Evolutionary conservation across 108 stramenopile genomes (phyloP).

Genomic region (Nitzschia sp.): DNA sequence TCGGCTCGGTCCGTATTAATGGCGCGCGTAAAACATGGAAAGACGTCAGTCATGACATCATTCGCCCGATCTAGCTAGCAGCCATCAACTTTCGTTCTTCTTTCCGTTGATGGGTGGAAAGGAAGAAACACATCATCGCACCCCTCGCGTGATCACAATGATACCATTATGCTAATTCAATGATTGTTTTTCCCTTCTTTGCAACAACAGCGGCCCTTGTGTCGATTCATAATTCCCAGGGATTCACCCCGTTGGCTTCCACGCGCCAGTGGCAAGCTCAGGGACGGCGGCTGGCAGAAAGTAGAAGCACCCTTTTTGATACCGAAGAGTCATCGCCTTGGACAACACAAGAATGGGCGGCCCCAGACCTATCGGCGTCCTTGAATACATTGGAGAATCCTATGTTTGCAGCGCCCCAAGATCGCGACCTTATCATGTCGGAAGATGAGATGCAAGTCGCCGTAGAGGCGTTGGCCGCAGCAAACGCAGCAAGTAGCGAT

Average conservation of each 20-base stretch:
- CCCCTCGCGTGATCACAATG: too few relatives aligned
- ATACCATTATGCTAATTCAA: too few relatives aligned
- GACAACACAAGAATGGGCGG: constrained; percentile 10
- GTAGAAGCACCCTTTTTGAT: constrained; percentile 6
- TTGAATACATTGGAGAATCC: background rate
- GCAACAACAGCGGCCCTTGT: background rate
- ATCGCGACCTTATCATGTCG: background rate
- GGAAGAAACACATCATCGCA: too few relatives aligned
- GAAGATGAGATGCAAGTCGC: background rate
- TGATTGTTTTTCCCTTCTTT: background rate
- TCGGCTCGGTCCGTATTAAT: too few relatives aligned
- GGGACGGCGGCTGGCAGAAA: background rate
- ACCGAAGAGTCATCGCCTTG: constrained; percentile 10
- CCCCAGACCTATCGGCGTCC: background rate
- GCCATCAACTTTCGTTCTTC: background rate
- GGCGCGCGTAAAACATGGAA: too few relatives aligned
- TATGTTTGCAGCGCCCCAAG: background rate
- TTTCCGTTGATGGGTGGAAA: too few relatives aligned
- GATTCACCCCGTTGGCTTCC: background rate
- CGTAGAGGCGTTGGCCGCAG: background rate
- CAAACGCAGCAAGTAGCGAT: background rate
- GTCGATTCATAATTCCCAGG: background rate
- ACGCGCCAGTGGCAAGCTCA: background rate
- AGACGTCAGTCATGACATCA: background rate
- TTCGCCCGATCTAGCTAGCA: constrained; percentile 1